Evolutionary conservation across 108 stramenopile species (phyloP).

Genomic region (Cyclotella sp.): DNA sequence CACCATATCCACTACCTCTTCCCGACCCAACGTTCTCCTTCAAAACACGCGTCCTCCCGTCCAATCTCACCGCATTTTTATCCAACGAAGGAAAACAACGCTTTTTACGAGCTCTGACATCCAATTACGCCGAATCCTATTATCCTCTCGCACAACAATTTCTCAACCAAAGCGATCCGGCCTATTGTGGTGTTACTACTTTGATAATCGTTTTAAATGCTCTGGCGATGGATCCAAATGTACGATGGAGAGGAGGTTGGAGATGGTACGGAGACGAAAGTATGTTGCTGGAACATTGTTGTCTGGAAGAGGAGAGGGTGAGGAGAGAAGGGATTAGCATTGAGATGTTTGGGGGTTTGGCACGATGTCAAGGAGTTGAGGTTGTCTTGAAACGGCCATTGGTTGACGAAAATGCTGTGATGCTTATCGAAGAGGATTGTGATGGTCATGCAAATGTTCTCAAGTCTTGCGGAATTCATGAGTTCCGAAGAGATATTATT

Average conservation of each 20-base stretch:
- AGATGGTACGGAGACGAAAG: constrained; percentile 93
- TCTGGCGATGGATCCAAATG: constrained; percentile 87
- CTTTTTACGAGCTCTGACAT: constrained; percentile 55
- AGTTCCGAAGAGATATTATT: constrained; percentile 70
- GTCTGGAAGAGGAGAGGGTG: constrained; percentile 74
- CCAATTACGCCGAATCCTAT: constrained; percentile 69
- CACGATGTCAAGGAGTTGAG: constrained; percentile 72
- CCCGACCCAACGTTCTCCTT: constrained; percentile 80
- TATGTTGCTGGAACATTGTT: constrained; percentile 84
- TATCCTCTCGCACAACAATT: constrained; percentile 88
- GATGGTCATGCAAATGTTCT: neutral
- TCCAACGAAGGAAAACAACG: constrained; percentile 57
- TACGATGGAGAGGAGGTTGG: constrained; percentile 96
- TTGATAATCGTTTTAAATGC: constrained; percentile 93
- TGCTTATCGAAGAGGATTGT: neutral
- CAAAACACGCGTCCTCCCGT: constrained; percentile 71
- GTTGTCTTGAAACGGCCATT: constrained; percentile 64
- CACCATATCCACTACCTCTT: constrained; percentile 63
- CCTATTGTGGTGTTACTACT: constrained; percentile 93
- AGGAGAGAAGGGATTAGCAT: constrained; percentile 70
- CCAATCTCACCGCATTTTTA: constrained; percentile 57
- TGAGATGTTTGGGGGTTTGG: constrained; percentile 73
- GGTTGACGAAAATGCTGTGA: constrained; percentile 4
- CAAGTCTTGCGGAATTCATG: constrained; percentile 40
- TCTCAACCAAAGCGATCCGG: constrained; percentile 92